Conservation (phyloP, 768 basidiomycete genomes). For the Agaricus blazei region DNA sequence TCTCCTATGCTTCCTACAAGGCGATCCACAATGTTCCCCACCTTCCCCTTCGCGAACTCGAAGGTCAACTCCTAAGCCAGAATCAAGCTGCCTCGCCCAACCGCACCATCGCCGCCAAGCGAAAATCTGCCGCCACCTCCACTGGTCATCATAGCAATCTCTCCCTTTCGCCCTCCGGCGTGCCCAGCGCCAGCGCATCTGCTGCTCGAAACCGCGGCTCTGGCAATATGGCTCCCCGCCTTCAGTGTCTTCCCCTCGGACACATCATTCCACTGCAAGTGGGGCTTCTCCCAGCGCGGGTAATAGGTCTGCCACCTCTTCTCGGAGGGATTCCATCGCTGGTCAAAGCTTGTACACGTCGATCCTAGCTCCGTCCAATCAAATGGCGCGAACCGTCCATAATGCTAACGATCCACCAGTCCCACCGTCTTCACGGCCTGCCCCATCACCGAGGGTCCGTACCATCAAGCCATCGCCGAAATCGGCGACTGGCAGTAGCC, state of each 20-base stretch:
- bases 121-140: constrained; percentile 39
- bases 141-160: constrained; percentile 50
- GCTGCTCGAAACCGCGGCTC: constrained; percentile 30
- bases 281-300: constrained; percentile 25
- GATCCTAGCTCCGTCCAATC: constrained; percentile 67
- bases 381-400: constrained; percentile 75
- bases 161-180: constrained; percentile 38
- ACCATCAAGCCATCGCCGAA: constrained; percentile 33
- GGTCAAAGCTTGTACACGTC: constrained; percentile 67
- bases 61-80: constrained; percentile 49
- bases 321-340: constrained; percentile 29
- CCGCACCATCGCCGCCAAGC: constrained; percentile 56
- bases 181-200: constrained; percentile 19
- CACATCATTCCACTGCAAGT: constrained; percentile 34
- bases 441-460: constrained; percentile 40
- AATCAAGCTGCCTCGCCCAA: constrained; percentile 35
- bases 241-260: constrained; percentile 36
- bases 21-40: constrained; percentile 69
- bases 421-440: constrained; percentile 42
- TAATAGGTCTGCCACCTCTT: constrained; percentile 26
- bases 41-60: constrained; percentile 64
- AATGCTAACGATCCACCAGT: constrained; percentile 69
- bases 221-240: constrained; percentile 44
- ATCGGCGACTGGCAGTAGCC: constrained; percentile 37
- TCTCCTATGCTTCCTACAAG: constrained; percentile 83